Evolutionary conservation across 768 basidiomycete genomes (phyloP).

Genomic region (Naganishia randhawae): DNA sequence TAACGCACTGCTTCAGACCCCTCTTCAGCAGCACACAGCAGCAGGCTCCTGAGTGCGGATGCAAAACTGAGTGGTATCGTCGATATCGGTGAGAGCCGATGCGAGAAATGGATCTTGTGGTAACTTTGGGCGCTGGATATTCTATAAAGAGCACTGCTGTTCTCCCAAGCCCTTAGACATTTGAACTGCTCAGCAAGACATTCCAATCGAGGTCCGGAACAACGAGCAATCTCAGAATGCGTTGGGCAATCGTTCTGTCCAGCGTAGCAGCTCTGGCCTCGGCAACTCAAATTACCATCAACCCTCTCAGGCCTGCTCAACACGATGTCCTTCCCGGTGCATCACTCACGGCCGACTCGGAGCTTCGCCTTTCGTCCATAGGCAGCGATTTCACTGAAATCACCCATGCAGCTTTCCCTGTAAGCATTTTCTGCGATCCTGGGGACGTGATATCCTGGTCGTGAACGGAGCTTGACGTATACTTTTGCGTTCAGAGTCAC

Average conservation of each 20-base stretch:
- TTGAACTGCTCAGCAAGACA: neutral
- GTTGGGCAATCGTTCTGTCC: constrained; percentile 3
- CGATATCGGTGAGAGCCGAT: neutral
- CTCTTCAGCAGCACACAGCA: too few species aligned
- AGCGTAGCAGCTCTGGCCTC: neutral
- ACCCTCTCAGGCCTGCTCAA: constrained; percentile 12
- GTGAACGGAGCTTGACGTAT: neutral
- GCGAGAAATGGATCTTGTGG: constrained; percentile 3
- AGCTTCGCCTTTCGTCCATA: constrained; percentile 7
- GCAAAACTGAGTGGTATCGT: neutral
- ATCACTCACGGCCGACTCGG: constrained; percentile 7
- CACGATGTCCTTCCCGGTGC: constrained; percentile 11
- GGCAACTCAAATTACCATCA: constrained; percentile 9
- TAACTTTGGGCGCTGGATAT: neutral
- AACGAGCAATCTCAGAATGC: neutral
- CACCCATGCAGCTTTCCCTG: constrained; percentile 22
- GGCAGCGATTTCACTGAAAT: constrained; percentile 13
- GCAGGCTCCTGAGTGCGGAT: too few species aligned
- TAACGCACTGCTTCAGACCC: too few species aligned
- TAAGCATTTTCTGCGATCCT: neutral
- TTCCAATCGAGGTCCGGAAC: neutral
- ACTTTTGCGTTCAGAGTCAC: constrained; percentile 33
- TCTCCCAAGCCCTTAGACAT: neutral
- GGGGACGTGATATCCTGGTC: neutral
- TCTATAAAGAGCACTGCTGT: neutral